Evolutionary conservation across 371 early-diverging fungal genomes (phyloP), one percentile per base, ranked within the genome.

Genomic region (Mortierella sp.): DNA sequence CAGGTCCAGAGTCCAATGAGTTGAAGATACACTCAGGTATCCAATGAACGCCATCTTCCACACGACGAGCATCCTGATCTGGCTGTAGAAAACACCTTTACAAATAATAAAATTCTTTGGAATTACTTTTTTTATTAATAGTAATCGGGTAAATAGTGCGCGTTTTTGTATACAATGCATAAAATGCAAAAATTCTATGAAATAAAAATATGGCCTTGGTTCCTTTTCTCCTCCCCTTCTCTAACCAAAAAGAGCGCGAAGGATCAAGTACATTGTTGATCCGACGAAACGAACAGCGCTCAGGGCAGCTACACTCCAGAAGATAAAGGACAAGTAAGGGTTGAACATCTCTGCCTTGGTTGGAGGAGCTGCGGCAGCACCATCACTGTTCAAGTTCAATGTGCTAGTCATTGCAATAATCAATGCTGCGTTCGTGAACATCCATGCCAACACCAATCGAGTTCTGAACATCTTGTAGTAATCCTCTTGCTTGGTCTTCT

Each of bases 401-500:
- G 45, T 39, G 26, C 58, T 72, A 16, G 88, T 86, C 35, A 93
- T 81, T n/a, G 88, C 78, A 65, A 92, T 88, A 32, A 94, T 89
- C 39, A 98, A 84, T 20, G 91, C 55, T 9, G 90, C 88, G 73
- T 98, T 98, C 59, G 91, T 88, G 68, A 94, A 85, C 73, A 96
- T 88, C 97, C 97, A 98, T 28, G 87, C 78, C n/a, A 97, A 86
- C 10, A 97, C 91, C 24, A 96, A 78, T 8, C 88, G 81, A 0
- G 97, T 97, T 35, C 98, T 90, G 88, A 96, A 96, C 61, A 87
- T 83, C 77, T 91, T 92, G 86, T 95, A 96, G 78, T 92, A 90
- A 72, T 98, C 97, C 68, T 97, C 95, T 73, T 90, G 91, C 72
- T 93, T 94, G 18, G 94, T 94, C 68, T 88, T 87, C n/a, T 90